Conservation (phyloP, 1,284 basidiomycete species). For the Earliella scabrosa region DNA sequence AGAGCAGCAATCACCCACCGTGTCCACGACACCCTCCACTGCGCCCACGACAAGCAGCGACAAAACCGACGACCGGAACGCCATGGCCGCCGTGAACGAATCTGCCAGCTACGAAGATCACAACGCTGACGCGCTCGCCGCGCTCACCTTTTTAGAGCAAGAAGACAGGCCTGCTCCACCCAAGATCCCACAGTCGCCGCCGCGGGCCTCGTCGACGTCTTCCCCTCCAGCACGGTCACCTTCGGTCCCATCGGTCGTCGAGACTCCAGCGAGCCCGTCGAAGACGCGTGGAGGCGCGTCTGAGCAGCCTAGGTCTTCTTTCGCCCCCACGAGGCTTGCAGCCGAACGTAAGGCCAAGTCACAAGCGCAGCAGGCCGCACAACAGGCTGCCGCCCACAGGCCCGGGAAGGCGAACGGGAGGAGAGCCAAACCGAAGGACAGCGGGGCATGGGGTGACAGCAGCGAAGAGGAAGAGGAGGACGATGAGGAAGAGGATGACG, state of each 20-base stretch:
- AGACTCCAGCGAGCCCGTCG: conserved; percentile 35
- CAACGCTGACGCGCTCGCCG: conserved; percentile 75
- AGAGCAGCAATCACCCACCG: conserved; percentile 17
- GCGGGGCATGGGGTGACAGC: conserved; percentile 74
- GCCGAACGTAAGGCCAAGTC: conserved; percentile 81
- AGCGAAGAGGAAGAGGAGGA: conserved; percentile 79
- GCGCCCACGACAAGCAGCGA: conserved; percentile 21
- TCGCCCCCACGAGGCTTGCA: conserved; percentile 82
- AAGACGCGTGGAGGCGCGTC: conserved; percentile 23
- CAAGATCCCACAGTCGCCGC: conserved; percentile 25
- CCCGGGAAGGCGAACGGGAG: conserved; percentile 75
- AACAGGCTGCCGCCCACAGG: conserved; percentile 71
- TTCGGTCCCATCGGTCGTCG: conserved; percentile 32
- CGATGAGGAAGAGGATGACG: conserved; percentile 60
- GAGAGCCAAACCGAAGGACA: conserved; percentile 46
- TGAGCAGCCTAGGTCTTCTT: conserved; percentile 66
- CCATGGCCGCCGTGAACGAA: conserved; percentile 16
- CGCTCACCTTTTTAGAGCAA: conserved; percentile 72
- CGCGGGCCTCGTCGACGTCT: conserved; percentile 21
- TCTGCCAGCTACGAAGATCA: conserved; percentile 44
- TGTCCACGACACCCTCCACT: conserved; percentile 24
- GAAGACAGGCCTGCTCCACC: conserved; percentile 42
- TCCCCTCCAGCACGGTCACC: conserved; percentile 17
- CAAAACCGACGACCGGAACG: conserved; percentile 23
- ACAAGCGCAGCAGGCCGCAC: conserved; percentile 80